Percentiles rank a stretch among this genome's conserved stretches.
Evolutionary conservation across 2,329 filamentous ascomycete genomes (phyloP).

Genomic region (Blastomyces gilchristii): DNA sequence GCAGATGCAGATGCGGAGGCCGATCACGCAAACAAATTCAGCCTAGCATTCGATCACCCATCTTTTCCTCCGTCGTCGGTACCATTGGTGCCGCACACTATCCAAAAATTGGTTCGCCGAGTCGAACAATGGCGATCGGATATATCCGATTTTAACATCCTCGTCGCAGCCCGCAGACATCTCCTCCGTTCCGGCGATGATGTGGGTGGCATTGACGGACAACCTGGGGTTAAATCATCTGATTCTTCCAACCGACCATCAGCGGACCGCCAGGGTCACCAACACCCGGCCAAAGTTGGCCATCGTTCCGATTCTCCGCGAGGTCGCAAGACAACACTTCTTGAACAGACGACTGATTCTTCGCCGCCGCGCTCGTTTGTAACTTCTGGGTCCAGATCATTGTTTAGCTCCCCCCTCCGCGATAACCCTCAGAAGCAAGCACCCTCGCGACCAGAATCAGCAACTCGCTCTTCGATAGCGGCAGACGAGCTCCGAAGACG

Average conservation of each 20-base stretch:
- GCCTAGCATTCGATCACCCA: constrained; percentile 33
- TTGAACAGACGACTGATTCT: constrained; percentile 11
- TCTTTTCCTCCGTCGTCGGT: constrained; percentile 40
- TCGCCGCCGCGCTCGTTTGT: constrained; percentile 14
- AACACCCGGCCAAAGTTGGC: constrained; percentile 4
- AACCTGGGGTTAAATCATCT: not conserved
- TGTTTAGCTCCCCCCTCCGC: constrained; percentile 18
- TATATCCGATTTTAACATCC: constrained; percentile 61
- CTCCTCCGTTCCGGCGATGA: constrained; percentile 29
- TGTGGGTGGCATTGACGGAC: not conserved
- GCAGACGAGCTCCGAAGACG: constrained; percentile 27
- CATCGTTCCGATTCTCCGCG: constrained; percentile 17
- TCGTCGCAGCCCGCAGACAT: constrained; percentile 50
- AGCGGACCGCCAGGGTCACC: constrained; percentile 10
- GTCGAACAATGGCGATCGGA: constrained; percentile 51
- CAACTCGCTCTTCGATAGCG: constrained; percentile 16
- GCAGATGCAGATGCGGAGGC: constrained; percentile 20
- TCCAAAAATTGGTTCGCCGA: constrained; percentile 54
- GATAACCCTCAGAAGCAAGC: constrained; percentile 16
- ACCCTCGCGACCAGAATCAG: constrained; percentile 10
- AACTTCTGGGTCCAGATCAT: constrained; percentile 13
- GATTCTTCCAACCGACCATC: constrained; percentile 1
- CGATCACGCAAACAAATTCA: constrained; percentile 21
- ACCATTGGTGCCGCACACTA: constrained; percentile 42
- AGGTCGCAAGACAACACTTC: constrained; percentile 18